Base-by-base conservation (phyloP, 345 rosid species). In the Pistacia integerrima region DNA sequence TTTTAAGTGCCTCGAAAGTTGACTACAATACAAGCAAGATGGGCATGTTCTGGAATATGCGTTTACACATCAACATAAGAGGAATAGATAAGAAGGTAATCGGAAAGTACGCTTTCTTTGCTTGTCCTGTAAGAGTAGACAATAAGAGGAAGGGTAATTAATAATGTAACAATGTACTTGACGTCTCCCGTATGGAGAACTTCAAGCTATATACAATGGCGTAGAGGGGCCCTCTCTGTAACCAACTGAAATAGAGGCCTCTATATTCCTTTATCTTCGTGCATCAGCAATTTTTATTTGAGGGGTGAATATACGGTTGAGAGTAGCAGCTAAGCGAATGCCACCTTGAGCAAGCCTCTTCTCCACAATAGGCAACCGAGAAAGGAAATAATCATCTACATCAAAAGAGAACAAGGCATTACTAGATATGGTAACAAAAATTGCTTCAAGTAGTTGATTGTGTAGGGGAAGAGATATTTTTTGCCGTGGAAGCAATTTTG, bases 331-430 rank as follows among this genome's bases (percentile, higher is more conserved):
- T n/a, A 93, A 74, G 46, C 94, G 93, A 65, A 93, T 80, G n/a
- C 97, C 93, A 3, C 86, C 91, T 85, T 95, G 97, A 16, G 99
- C 99, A 56, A 93, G 87, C 78, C 96, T 88, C 81, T 88, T 82
- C 86, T 90, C 92, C 79, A 93, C 93, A 2, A 93, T 12, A 11
- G 98, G 98, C 81, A 92, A 79, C 63, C 97, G 92, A 69, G 99
- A 87, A 14, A 86, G 85, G 79, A 93, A 92, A 84, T 90, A 93
- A 38, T 86, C 96, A 76, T 95, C 98, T 91, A 78, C 74, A 22
- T 12, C 13, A 41, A 25, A 72, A 69, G 10, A 61, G 22, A 75
- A 66, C 59, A 73, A 79, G 57, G 71, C 48, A 55, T 22, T 66
- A 77, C 4, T 57, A 22, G 69, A 10, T 5, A 71, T 63, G 41